A percentile compares a stretch with the other conserved stretches of the same genome.
Conservation (phyloP, 2,329 filamentous ascomycete species). For the Teratosphaeriaceae sp. region DNA sequence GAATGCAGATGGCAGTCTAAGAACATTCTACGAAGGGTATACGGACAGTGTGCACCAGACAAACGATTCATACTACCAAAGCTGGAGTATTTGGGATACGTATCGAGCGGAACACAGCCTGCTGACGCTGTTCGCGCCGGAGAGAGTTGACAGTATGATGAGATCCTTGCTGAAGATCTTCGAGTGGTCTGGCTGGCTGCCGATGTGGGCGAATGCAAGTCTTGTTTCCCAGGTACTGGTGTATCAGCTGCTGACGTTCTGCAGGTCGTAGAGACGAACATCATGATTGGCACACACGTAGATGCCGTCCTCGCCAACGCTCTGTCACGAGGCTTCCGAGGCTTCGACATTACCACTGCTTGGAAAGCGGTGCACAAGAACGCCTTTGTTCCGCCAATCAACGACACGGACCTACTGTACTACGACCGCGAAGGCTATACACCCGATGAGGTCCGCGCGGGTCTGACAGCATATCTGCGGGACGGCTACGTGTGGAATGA, state of each 20-base stretch:
- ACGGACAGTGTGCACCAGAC: conserved; percentile 38
- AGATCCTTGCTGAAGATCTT: conserved; percentile 40
- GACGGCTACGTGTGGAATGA: conserved; percentile 45
- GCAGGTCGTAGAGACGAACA: conserved; percentile 41
- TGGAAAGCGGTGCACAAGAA: conserved; percentile 42
- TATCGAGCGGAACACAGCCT: conserved; percentile 44
- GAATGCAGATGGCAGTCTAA: conserved; percentile 11
- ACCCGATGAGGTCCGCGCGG: conserved; percentile 41
- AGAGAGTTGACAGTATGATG: conserved; percentile 44
- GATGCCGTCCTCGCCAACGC: conserved; percentile 45
- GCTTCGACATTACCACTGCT: conserved; percentile 38
- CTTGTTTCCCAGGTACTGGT: background rate
- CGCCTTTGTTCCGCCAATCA: conserved; percentile 39
- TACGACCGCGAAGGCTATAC: conserved; percentile 43
- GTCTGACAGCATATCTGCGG: conserved; percentile 39
- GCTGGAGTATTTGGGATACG: conserved; percentile 47
- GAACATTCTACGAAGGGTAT: conserved; percentile 42
- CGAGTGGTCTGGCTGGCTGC: conserved; percentile 41
- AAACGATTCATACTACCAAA: conserved; percentile 44
- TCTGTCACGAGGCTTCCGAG: conserved; percentile 36
- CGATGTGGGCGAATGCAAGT: conserved; percentile 42
- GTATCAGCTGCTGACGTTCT: background rate
- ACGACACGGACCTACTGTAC: conserved; percentile 40
- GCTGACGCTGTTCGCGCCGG: conserved; percentile 40
- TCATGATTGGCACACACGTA: conserved; percentile 46